These are phyloP conservation scores for Kodamaea kaohsiungensis DNA, from an alignment of 805 yeast genomes.

Conservation along the genomic window DNA sequence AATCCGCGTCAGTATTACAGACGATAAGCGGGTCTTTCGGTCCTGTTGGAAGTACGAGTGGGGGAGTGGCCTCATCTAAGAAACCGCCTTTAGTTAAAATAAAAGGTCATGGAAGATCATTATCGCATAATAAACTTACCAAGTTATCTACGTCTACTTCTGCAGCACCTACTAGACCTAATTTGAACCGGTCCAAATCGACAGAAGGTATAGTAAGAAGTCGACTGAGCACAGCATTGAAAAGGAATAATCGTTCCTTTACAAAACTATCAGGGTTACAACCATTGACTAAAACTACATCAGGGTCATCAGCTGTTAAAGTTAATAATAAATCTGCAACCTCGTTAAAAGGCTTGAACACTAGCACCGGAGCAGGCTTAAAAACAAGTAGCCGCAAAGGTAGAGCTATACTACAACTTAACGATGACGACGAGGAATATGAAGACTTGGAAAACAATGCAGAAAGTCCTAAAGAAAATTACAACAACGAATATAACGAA, in stretches of 20 bases:
- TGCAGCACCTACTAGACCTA: conserved; percentile 22
- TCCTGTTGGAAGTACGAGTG: neutral
- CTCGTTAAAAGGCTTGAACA: conserved; percentile 33
- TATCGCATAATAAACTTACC: conserved; percentile 34
- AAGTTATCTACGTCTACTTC: conserved; percentile 25
- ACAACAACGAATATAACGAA: neutral
- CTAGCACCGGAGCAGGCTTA: conserved; percentile 25
- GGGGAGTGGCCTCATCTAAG: neutral
- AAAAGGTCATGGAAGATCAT: conserved; percentile 27
- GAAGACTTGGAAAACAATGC: conserved; percentile 30
- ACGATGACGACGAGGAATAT: conserved; percentile 41
- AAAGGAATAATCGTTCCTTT: conserved; percentile 37
- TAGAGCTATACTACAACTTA: conserved; percentile 39
- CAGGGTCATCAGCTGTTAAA: conserved; percentile 27
- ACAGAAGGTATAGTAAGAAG: conserved; percentile 38
- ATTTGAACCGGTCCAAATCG: conserved; percentile 40
- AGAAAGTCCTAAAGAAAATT: conserved; percentile 8
- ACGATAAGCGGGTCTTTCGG: neutral
- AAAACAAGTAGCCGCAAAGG: conserved; percentile 40
- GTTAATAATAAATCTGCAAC: conserved; percentile 30
- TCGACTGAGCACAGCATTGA: conserved; percentile 22
- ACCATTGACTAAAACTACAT: conserved; percentile 36
- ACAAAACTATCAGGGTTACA: conserved; percentile 39
- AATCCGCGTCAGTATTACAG: conserved; percentile 2
- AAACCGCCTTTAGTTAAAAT: conserved; percentile 4